phyloP scores from a whole-genome alignment of 2,329 filamentous ascomycete genomes.

The Fusarium incarnatum region DNA sequence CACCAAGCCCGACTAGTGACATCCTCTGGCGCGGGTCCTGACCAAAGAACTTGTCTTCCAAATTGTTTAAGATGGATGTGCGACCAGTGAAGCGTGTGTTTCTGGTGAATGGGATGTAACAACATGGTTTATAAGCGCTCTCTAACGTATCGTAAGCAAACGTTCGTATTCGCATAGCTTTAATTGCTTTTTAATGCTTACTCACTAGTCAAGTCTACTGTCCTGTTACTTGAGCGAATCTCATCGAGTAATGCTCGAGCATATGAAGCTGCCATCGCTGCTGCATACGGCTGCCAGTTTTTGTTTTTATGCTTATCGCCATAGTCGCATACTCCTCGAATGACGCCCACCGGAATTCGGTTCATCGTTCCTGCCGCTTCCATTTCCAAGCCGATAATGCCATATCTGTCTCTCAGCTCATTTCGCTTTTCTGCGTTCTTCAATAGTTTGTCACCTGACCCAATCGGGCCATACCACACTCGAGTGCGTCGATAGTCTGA shows the following conservation, averaged over 20 bases:
- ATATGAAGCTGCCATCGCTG: conserved; percentile 47
- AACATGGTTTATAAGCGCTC: not conserved
- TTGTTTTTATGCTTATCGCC: conserved; percentile 50
- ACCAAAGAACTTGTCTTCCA: conserved; percentile 22
- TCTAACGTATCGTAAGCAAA: not conserved
- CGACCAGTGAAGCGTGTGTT: not conserved
- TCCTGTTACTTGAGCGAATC: not conserved
- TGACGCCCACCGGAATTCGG: conserved; percentile 49
- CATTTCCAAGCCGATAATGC: conserved; percentile 51
- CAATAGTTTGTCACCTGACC: conserved; percentile 50
- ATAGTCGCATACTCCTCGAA: conserved; percentile 52
- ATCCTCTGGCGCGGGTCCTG: not conserved
- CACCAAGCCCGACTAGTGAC: conserved; percentile 46
- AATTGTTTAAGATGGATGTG: not conserved
- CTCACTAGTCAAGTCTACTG: not conserved
- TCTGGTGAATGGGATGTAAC: not conserved
- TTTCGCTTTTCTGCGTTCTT: conserved; percentile 43
- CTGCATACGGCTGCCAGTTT: conserved; percentile 52
- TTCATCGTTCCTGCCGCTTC: conserved; percentile 30
- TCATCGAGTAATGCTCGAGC: conserved; percentile 20
- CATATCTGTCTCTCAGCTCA: conserved; percentile 43
- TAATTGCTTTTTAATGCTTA: not conserved
- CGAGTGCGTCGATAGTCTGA: not conserved
- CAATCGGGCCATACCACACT: conserved; percentile 39
- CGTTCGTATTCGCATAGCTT: not conserved